Evolutionary conservation across 768 basidiomycete genomes (phyloP), one percentile per base, ranked within the genome.

Genomic region (Exsudoporus frostii): DNA sequence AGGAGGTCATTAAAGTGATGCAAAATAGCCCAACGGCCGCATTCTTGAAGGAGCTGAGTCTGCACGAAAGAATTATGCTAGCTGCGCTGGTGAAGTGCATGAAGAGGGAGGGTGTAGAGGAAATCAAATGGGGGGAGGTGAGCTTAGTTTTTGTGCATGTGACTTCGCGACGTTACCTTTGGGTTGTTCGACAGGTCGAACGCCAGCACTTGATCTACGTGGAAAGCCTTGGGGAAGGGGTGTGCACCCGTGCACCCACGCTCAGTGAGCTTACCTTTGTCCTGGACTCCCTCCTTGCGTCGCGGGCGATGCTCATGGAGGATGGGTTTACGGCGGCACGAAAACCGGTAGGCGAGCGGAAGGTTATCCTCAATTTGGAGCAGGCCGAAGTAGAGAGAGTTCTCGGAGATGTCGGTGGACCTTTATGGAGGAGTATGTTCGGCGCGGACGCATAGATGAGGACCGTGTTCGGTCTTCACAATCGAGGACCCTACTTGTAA

Each of bases 21-120:
- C 92, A 95, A 63, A 92, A 90, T 60, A 94, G 89, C 59, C 94
- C 94, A 2, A 92, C 87, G 1, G 88, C 91, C 5, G 85, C 85
- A 14, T 97, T 86, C 64, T 71, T 98, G 24, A 80, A 81, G 42
- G 85, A 89, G 33, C 86, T 92, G 60, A 89, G 89, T 70, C 79
- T 92, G 56, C 92, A 96, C 64, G 93, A 97, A 66, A 83, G 88
- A 37, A 78, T 95, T 43, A 86, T 97, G 85, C 77, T 98, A 17
- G 88, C 87, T 15, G 83, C 93, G 1, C 67, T 96, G 34, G 73
- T 95, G 24, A 87, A 88, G 61, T 92, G 91, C 64, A 79, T 91
- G 40, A 84, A 85, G 66, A 78, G 88, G 40, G 86, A 89, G 55
- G 94, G 94, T 25, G 80, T 98, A 0, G 86, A 92, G 48, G 92